These are phyloP conservation scores for Macrolepiota dolichaula DNA, from an alignment of 768 basidiomycete genomes.

Conservation along the genomic window DNA sequence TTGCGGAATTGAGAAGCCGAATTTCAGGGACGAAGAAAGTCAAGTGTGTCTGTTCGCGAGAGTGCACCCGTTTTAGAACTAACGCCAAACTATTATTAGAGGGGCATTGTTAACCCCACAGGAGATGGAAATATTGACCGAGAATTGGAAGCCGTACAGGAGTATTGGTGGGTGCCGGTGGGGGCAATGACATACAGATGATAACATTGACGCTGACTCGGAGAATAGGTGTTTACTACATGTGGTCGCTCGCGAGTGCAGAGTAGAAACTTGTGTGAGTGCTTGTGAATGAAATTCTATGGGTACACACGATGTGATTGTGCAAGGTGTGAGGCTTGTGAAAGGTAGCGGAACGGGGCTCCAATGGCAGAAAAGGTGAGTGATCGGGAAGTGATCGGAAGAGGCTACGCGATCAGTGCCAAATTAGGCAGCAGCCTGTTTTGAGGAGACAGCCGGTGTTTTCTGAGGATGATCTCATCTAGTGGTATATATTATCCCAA, in stretches of 20 bases:
- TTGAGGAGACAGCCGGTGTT: not conserved
- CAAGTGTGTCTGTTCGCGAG: conserved; percentile 45
- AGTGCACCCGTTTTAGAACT: conserved; percentile 13
- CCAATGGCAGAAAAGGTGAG: conserved; percentile 4
- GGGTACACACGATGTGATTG: not conserved
- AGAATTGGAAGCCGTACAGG: conserved; percentile 77
- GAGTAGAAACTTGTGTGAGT: conserved; percentile 6
- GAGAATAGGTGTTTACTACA: conserved; percentile 69
- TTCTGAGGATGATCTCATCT: conserved; percentile 4
- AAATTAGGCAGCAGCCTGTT: conserved; percentile 4
- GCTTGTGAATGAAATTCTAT: not conserved
- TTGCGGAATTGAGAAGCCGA: conserved; percentile 54
- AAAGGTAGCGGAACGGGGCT: conserved; percentile 4
- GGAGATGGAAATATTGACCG: conserved; percentile 80
- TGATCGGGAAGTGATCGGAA: conserved; percentile 10
- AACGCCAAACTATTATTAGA: conserved; percentile 30
- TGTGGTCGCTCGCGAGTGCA: conserved; percentile 70
- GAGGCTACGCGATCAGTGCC: not conserved
- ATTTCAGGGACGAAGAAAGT: conserved; percentile 67
- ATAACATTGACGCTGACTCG: not conserved
- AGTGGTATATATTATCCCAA: conserved; percentile 7
- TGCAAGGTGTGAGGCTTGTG: not conserved
- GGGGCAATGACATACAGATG: not conserved
- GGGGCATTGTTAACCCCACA: conserved; percentile 72
- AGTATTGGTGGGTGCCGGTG: conserved; percentile 56